Evolutionary conservation across 257 asterid species (phyloP).

Genomic region (Plantago ovata): DNA sequence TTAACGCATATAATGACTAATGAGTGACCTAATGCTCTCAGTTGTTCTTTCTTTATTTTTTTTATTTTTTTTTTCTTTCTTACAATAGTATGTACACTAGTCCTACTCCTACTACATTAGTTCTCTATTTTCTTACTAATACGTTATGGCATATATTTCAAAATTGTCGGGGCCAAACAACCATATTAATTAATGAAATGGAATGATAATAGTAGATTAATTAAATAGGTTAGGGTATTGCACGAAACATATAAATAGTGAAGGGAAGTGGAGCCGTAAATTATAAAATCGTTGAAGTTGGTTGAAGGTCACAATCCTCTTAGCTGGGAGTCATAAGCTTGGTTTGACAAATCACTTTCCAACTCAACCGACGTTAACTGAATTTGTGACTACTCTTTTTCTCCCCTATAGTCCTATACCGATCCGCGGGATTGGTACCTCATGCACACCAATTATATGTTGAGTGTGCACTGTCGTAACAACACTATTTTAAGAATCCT

Average conservation of each 20-base stretch:
- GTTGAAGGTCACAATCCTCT: conserved; percentile 7
- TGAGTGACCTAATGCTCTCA: too few species aligned
- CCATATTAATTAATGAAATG: background rate
- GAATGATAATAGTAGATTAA: background rate
- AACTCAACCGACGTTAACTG: conserved; percentile 1
- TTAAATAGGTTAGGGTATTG: background rate
- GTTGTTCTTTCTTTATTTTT: too few species aligned
- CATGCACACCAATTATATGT: too few species aligned
- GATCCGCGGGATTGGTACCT: background rate
- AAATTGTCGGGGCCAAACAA: too few species aligned
- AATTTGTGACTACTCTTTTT: background rate
- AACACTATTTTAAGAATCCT: too few species aligned
- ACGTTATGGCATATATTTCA: too few species aligned
- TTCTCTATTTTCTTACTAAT: too few species aligned
- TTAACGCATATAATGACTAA: too few species aligned
- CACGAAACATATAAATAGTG: background rate
- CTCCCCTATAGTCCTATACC: background rate
- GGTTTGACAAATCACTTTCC: conserved; percentile 11
- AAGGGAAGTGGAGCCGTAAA: conserved; percentile 11
- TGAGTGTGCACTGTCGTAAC: too few species aligned
- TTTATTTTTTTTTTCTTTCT: too few species aligned
- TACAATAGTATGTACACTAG: too few species aligned
- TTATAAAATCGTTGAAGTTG: conserved; percentile 2
- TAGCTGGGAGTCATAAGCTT: conserved; percentile 2
- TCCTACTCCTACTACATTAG: too few species aligned